phyloP scores from a whole-genome alignment of 805 yeast species.

The Kazachstania bromeliacearum region DNA sequence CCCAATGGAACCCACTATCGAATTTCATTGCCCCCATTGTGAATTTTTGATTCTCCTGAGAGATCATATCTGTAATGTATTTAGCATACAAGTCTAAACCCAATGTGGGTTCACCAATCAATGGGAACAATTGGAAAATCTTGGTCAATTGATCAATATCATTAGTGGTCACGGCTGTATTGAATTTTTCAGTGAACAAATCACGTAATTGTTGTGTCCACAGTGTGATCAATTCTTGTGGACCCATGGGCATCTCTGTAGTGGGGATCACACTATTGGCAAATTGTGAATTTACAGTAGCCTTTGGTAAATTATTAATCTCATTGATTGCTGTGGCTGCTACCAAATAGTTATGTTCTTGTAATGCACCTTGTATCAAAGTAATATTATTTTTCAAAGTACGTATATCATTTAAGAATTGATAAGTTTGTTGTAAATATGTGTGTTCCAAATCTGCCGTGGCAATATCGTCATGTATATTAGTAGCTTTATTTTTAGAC shows the following conservation, averaged over 20 bases:
- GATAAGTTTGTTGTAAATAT: conserved; percentile 50
- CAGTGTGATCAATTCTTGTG: conserved; percentile 42
- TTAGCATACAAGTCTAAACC: conserved; percentile 78
- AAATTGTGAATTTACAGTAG: conserved; percentile 55
- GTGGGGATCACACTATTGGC: conserved; percentile 81
- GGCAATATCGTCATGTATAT: conserved; percentile 61
- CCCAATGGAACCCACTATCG: conserved; percentile 20
- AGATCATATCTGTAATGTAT: conserved; percentile 77
- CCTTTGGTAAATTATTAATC: conserved; percentile 45
- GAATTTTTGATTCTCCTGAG: conserved; percentile 64
- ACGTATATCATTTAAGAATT: conserved; percentile 58
- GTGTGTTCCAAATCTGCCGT: conserved; percentile 60
- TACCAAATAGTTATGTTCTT: conserved; percentile 54
- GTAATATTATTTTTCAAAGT: conserved; percentile 55
- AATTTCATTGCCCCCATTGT: conserved; percentile 42
- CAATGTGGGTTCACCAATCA: conserved; percentile 57
- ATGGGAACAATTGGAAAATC: conserved; percentile 80
- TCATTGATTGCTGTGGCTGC: conserved; percentile 62
- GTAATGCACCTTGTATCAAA: conserved; percentile 60
- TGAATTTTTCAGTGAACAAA: conserved; percentile 54
- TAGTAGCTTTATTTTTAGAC: conserved; percentile 56
- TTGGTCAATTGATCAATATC: conserved; percentile 65
- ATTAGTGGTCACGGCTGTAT: conserved; percentile 53
- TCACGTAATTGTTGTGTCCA: conserved; percentile 53
- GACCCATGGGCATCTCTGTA: conserved; percentile 73